Conservation (phyloP, 257 asterid genomes). For the Parsonsia alboflavescens region DNA sequence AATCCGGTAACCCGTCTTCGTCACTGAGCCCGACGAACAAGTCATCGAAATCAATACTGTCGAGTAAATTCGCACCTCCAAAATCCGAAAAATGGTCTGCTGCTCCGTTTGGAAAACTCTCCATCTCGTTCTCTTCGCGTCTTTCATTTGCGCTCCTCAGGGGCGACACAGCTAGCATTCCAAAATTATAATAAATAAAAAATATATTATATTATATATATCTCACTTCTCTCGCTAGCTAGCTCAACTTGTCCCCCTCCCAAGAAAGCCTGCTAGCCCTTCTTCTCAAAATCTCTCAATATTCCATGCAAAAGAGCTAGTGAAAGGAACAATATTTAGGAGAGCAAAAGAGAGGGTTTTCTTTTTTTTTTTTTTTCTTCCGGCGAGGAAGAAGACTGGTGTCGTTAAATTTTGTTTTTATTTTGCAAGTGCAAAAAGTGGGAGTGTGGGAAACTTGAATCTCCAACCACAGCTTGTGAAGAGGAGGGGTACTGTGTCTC, state of each 20-base stretch:
- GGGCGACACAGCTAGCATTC: constrained; percentile 71
- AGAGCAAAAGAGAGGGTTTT: neutral
- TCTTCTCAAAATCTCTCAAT: neutral
- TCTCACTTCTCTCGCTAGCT: too few relatives aligned
- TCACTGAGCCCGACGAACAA: constrained; percentile 61
- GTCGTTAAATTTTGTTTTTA: constrained; percentile 7
- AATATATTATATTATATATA: too few relatives aligned
- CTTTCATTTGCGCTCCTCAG: constrained; percentile 43
- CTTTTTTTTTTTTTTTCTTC: too few relatives aligned
- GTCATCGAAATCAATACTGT: constrained; percentile 77
- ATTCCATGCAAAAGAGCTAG: neutral
- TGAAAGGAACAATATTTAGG: too few relatives aligned
- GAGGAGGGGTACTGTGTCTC: constrained; percentile 17
- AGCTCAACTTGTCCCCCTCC: neutral
- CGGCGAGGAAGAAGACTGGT: constrained; percentile 7
- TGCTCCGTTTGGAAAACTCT: constrained; percentile 33
- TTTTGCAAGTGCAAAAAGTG: constrained; percentile 17
- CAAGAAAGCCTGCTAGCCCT: too few relatives aligned
- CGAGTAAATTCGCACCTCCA: constrained; percentile 50
- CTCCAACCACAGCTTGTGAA: constrained; percentile 55
- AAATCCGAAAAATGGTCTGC: constrained; percentile 52
- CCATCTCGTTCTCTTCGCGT: constrained; percentile 36
- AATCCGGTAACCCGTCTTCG: constrained; percentile 59
- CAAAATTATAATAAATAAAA: neutral
- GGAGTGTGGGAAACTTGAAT: constrained; percentile 36